Evolutionary conservation across 331 rosid species (phyloP).

Genomic region (Quercus tomentella): DNA sequence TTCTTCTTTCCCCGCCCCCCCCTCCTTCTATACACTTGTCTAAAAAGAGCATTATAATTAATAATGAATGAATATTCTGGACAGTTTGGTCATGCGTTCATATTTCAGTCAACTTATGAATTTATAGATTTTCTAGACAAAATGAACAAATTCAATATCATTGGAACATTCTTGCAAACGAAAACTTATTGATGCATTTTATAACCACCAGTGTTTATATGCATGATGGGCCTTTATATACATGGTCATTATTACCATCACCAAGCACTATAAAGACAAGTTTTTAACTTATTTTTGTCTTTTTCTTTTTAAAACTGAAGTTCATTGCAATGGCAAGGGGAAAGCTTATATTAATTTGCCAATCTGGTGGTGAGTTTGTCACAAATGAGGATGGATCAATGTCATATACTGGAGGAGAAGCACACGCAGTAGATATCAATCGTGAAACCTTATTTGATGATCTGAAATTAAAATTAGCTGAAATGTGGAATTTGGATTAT

Average conservation of each 20-base stretch:
- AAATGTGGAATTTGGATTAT: slow-evolving; percentile 33
- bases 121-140: background rate
- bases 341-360: slow-evolving; percentile 59
- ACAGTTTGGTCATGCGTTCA: background rate
- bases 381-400: slow-evolving; percentile 46
- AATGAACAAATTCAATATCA: background rate
- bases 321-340: slow-evolving; percentile 37
- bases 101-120: background rate
- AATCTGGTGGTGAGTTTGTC: slow-evolving; percentile 38
- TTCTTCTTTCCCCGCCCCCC: background rate
- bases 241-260: background rate
- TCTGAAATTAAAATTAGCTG: slow-evolving; percentile 45
- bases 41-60: background rate
- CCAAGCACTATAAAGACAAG: background rate
- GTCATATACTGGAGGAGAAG: slow-evolving; percentile 53
- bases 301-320: slow-evolving; percentile 14
- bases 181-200: background rate
- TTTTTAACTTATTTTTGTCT: background rate
- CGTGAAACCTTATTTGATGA: slow-evolving; percentile 39
- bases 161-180: background rate
- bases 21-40: background rate
- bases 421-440: slow-evolving; percentile 52
- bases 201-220: background rate
- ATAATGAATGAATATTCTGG: background rate
- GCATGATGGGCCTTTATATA: background rate